Conservation (phyloP, 2,329 filamentous ascomycete genomes). For the Diaporthe sp. region DNA sequence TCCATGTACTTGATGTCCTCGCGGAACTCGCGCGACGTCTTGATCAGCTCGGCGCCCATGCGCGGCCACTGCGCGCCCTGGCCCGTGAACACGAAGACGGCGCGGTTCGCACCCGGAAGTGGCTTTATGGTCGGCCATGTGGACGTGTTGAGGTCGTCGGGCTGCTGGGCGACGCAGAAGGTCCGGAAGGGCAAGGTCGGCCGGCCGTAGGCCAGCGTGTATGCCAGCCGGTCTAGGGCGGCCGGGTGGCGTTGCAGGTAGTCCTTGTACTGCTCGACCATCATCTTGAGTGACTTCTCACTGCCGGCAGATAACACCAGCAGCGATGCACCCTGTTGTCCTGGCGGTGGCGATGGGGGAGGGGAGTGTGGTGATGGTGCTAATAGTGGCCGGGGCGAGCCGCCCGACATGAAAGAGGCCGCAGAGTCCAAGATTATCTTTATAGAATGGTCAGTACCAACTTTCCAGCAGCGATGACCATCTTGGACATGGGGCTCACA, state of each 20-base stretch:
- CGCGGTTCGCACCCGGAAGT: not conserved
- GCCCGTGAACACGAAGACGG: slow-evolving; percentile 37
- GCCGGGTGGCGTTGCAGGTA: not conserved
- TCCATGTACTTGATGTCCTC: slow-evolving; percentile 11
- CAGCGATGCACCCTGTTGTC: slow-evolving; percentile 1
- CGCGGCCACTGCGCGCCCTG: slow-evolving; percentile 42
- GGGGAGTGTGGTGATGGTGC: not conserved
- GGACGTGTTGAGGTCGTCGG: slow-evolving; percentile 7
- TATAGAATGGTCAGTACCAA: not conserved
- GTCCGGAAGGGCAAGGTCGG: not conserved
- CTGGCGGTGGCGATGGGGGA: not conserved
- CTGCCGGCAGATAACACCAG: slow-evolving; percentile 20
- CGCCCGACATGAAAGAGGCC: not conserved
- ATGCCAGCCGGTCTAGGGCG: slow-evolving; percentile 6
- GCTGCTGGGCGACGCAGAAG: not conserved
- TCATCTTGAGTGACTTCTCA: not conserved
- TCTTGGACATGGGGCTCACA: slow-evolving; percentile 32
- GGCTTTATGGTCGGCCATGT: not conserved
- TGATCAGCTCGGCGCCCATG: slow-evolving; percentile 39
- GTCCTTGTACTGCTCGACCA: not conserved
- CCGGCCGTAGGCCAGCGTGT: slow-evolving; percentile 23
- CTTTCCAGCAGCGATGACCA: too few species aligned
- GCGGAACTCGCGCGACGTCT: not conserved
- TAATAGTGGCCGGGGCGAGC: not conserved
- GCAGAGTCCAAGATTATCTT: slow-evolving; percentile 7